Base-by-base conservation (phyloP, 2,329 filamentous ascomycete genomes). In the Pseudopyricularia cyperi region DNA sequence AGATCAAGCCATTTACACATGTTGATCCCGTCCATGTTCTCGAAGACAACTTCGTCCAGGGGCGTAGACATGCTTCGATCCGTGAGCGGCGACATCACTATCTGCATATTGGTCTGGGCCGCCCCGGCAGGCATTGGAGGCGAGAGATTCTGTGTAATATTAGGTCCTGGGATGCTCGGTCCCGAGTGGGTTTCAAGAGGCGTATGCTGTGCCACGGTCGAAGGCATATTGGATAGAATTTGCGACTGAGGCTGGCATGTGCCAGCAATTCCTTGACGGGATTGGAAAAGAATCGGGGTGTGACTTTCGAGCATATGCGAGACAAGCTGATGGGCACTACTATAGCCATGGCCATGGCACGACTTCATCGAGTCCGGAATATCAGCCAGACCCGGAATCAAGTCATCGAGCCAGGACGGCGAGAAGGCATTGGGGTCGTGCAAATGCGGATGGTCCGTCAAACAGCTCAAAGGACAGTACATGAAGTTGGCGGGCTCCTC, bases 1-100 rank as follows among this genome's bases (percentile, higher is more conserved):
- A 50, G 9, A 56, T 52, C 57, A 17, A 61, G 61, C 65, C 65
- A 67, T 19, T 62, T 53, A 52, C 65, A 67, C 50, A 26, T n/a
- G 7, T 11, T 47, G 26, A n/a, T 33, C 8, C 48, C 22, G 19
- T 12, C 22, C 9, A 11, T 22, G 12, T 14, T 14, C 15, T 7
- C 7, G 4, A 39, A 11, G 17, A 12, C 15, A 26, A 22, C 33
- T 15, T n/a, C 32, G 15, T 34, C 19, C 19, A 17, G 32, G 48
- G 33, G 24, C 12, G 35, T 33, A 30, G 48, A 11, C 15, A 17
- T 39, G 22, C 32, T 28, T 19, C 22, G 32, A 26, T 26, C 48
- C 17, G 48, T 37, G 3, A 17, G 48, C 22, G 48, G 48, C 19
- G 48, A 24, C 14, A 30, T 34, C 19, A 49, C 15, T n/a, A 32